A percentile compares a stretch with the other conserved stretches of the same genome.
Evolutionary conservation across 495 filamentous ascomycete species (phyloP).

Genomic region (Aspergillus carlsbadensis): DNA sequence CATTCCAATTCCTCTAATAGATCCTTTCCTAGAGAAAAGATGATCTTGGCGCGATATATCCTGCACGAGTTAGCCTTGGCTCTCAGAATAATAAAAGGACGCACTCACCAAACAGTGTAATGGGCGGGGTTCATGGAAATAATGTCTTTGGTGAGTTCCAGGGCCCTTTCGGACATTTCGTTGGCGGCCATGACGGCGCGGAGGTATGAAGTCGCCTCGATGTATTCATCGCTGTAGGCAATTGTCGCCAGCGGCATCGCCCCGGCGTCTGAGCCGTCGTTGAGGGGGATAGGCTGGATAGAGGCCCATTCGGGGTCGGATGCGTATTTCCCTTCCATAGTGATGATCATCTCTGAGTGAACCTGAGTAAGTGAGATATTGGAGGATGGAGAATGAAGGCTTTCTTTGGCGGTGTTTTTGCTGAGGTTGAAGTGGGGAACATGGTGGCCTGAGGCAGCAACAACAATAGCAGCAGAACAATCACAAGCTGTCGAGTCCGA

Average conservation of each 20-base stretch:
- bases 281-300: slow-evolving; percentile 75
- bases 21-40: slow-evolving; percentile 65
- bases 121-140: slow-evolving; percentile 93
- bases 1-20: slow-evolving; percentile 75
- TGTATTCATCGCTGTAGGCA: slow-evolving; percentile 81
- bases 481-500: background rate
- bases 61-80: slow-evolving; percentile 29
- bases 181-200: slow-evolving; percentile 88
- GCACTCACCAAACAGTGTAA: slow-evolving; percentile 88
- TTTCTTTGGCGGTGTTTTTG: slow-evolving; percentile 2
- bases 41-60: slow-evolving; percentile 81
- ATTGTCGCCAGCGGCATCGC: slow-evolving; percentile 79
- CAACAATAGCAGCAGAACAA: slow-evolving; percentile 22
- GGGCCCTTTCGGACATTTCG: slow-evolving; percentile 74
- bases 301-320: slow-evolving; percentile 78
- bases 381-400: background rate
- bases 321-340: slow-evolving; percentile 54
- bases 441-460: slow-evolving; percentile 22
- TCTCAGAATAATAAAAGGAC: background rate
- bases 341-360: background rate
- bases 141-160: slow-evolving; percentile 83
- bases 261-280: slow-evolving; percentile 63
- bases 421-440: slow-evolving; percentile 23
- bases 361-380: background rate
- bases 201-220: slow-evolving; percentile 85